Evolutionary conservation across 208 protist genomes (phyloP), one percentile per base, ranked within the genome.

Genomic region (Tritrichomonas musculus): DNA sequence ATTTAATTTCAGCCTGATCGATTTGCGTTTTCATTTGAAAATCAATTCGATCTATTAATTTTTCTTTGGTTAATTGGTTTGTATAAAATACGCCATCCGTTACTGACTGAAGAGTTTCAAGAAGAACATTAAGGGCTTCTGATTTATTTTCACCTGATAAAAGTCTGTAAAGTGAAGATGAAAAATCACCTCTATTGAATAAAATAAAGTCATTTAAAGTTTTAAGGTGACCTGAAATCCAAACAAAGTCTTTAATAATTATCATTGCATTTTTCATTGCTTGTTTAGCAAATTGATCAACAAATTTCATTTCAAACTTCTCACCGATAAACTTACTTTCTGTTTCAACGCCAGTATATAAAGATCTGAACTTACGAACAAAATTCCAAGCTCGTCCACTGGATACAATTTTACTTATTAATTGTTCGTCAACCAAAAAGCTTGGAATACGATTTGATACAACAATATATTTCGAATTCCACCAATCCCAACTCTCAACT

Each of bases 121-220:
- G 41, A 39, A 53, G 77, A 39, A 53, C 77, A 13, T 53, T 20
- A 88, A 88, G 77, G 2, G 77, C 44, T 57, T 53, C 47, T 39
- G 77, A 27, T 33, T 44, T 9, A 33, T 36, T 49, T 57, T 88
- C 77, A 39, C 44, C 13, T 33, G 47, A 27, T 13, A 88, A 57
- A 57, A 53, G 20, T 9, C 47, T 49, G 17, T 57, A 57, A 39
- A 88, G 20, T 27, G 77, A 88, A 27, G 47, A 8, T 33, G 47
- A 25, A 36, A 88, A 88, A 88, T 88, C 77, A 39, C 77, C 77
- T 57, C 77, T 25, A n/a, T 14, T 33, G 8, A 88, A 36, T 4
- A 88, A 39, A 88, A 88, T 57, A 39, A 88, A 88, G n/a, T 88
- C 77, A 53, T 44, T 88, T 33, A 88, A 53, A 1, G 77, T 88